These are phyloP conservation scores for Clarireedia hainanense DNA, from an alignment of 2,329 filamentous ascomycete genomes.

Conservation along the genomic window DNA sequence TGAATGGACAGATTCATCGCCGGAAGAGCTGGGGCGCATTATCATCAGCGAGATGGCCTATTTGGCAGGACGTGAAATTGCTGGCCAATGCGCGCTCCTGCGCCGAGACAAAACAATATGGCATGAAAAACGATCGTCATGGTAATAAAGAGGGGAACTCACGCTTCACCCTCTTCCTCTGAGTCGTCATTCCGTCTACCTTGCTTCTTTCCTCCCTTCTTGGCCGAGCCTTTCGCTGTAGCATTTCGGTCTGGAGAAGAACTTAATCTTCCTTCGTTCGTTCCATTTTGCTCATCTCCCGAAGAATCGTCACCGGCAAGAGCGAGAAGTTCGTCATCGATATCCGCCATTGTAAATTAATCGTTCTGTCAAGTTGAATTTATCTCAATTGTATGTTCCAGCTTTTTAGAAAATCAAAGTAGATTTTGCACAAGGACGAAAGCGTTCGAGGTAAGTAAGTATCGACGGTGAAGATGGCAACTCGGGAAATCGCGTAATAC, in stretches of 20 bases:
- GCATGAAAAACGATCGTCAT: no score
- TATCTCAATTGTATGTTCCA: no score
- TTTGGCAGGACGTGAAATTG: not conserved
- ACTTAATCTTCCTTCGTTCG: conserved; percentile 45
- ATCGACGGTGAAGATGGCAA: no score
- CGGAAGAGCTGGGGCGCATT: conserved; percentile 51
- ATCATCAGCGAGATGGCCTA: not conserved
- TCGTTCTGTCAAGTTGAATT: not conserved
- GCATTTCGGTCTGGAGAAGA: conserved; percentile 40
- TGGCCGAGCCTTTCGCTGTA: conserved; percentile 33
- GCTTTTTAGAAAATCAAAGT: no score
- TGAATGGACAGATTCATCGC: conserved; percentile 63
- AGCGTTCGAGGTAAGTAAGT: no score
- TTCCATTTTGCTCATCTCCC: conserved; percentile 43
- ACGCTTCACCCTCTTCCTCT: conserved; percentile 79
- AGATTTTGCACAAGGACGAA: no score
- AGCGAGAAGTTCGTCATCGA: conserved; percentile 90
- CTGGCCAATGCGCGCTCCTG: not conserved
- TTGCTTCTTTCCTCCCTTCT: conserved; percentile 45
- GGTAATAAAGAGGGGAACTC: conserved; percentile 37
- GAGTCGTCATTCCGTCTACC: conserved; percentile 46
- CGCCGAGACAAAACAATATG: not conserved
- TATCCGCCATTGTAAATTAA: conserved; percentile 61
- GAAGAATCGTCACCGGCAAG: conserved; percentile 72
- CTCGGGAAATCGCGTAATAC: no score